These are phyloP conservation scores for Salix dunnii DNA, from an alignment of 345 rosid species.

Conservation along the genomic window DNA sequence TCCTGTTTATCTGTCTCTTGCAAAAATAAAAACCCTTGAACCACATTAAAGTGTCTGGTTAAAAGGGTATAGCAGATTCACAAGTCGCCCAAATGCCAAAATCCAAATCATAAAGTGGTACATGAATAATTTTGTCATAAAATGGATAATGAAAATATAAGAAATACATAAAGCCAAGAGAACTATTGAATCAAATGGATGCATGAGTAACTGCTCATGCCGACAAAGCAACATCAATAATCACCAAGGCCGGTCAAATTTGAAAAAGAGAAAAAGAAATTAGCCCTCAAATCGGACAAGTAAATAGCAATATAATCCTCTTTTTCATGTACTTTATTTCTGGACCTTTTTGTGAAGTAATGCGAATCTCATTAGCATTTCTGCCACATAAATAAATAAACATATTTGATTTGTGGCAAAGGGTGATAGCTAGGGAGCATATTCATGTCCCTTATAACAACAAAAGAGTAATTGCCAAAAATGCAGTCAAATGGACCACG, in stretches of 20 bases:
- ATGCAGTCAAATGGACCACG: conserved; percentile 50
- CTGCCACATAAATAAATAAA: conserved; percentile 17
- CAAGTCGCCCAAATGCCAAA: conserved; percentile 8
- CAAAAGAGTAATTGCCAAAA: conserved; percentile 27
- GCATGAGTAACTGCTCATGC: conserved; percentile 9
- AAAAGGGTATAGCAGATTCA: conserved; percentile 2
- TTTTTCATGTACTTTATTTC: conserved; percentile 14
- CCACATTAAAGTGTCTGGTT: conserved; percentile 19
- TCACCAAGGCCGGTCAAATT: not conserved
- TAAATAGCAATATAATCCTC: conserved; percentile 1
- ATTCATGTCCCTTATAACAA: conserved; percentile 27
- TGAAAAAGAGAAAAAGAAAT: not conserved
- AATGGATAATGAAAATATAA: conserved; percentile 4
- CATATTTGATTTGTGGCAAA: conserved; percentile 18
- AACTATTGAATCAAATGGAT: conserved; percentile 12
- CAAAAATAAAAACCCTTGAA: conserved; percentile 12
- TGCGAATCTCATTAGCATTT: conserved; percentile 15
- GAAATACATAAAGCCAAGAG: conserved; percentile 11
- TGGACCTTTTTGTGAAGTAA: conserved; percentile 14
- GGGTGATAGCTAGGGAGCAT: conserved; percentile 26
- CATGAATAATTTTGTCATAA: not conserved
- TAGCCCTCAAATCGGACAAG: conserved; percentile 15
- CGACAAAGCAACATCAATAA: conserved; percentile 17
- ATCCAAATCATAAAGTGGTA: conserved; percentile 7
- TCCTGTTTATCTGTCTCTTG: conserved; percentile 8